Evolutionary conservation across 2,329 filamentous ascomycete genomes (phyloP).

Genomic region (Phyllosticta ampelicida): DNA sequence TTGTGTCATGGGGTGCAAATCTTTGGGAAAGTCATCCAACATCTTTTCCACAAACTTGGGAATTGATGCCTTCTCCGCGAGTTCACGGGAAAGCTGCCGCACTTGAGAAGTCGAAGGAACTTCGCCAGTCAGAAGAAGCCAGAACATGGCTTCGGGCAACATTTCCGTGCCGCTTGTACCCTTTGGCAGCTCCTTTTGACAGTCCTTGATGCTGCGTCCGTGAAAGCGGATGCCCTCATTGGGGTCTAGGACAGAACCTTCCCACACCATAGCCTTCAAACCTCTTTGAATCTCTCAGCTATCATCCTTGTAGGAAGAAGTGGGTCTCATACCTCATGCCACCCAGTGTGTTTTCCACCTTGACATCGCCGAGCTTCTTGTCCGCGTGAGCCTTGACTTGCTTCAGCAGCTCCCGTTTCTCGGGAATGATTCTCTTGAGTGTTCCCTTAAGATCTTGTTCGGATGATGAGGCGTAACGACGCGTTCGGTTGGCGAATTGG

Average conservation of each 20-base stretch:
- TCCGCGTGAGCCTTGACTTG: conserved; percentile 78
- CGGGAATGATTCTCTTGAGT: conserved; percentile 73
- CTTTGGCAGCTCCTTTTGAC: conserved; percentile 87
- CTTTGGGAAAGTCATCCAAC: conserved; percentile 78
- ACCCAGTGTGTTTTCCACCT: conserved; percentile 85
- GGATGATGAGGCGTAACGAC: conserved; percentile 60
- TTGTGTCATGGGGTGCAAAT: conserved; percentile 97
- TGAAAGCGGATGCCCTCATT: conserved; percentile 98
- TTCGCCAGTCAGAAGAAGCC: conserved; percentile 88
- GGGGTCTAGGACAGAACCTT: conserved; percentile 91
- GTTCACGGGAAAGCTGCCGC: conserved; percentile 69
- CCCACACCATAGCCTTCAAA: conserved; percentile 97
- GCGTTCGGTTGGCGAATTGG: conserved; percentile 24
- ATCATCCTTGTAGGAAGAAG: background rate
- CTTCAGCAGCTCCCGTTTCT: conserved; percentile 86
- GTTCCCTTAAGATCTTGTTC: conserved; percentile 87
- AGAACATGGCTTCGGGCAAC: conserved; percentile 99
- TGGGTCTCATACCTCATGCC: conserved; percentile 61
- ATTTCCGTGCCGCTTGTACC: conserved; percentile 88
- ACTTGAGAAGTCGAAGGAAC: conserved; percentile 77
- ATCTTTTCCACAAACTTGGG: conserved; percentile 77
- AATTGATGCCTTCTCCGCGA: conserved; percentile 75
- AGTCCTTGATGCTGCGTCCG: conserved; percentile 95
- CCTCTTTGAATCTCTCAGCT: conserved; percentile 40
- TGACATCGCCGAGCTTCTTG: conserved; percentile 83